Evolutionary conservation across 331 rosid species (phyloP), one percentile per base, ranked within the genome.

Genomic region (Telfairia occidentalis): DNA sequence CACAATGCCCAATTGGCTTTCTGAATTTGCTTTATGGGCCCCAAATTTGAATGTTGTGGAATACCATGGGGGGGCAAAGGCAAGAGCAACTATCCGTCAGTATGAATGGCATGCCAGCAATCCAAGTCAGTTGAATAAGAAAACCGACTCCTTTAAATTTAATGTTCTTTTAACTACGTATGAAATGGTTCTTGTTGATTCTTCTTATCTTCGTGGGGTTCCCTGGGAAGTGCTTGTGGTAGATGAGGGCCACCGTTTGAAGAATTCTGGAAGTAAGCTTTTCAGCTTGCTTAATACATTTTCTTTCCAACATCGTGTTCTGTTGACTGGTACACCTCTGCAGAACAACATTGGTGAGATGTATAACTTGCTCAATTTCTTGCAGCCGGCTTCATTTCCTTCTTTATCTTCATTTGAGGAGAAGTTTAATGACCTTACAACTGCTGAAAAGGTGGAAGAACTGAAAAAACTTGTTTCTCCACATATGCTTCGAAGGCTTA

Each of bases 141-240:
- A 82, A 88, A 95, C 97, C 0, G 84, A 85, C 75, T 86, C 97
- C 53, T 90, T 79, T 82, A 95, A 90, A 78, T 95, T 92, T 80
- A 92, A 95, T 82, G 97, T 95, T 65, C 93, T 95, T 69, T 85
- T 95, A 75, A 95, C 99, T 67, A 92, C 99, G 15, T 95, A 95
- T 72, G 99, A 95, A 86, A 95, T 95, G 99, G 83, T 95, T 78
- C 99, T 95, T 43, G 97, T 95, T 28, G 99, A 92, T 87, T 92
- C 92, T 72, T 84, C 99, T 78, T 96, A 87, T 85, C 83, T 95
- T 82, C 96, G 97, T 43, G 97, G 90, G 77, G 96, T 95, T 84
- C 97, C 99, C 26, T 95, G 99, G 99, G 99, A 95, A 86, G 97
- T 92, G 83, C 99, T 95, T 81, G 79, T 95, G 83, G 99, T 95